Percentiles rank a stretch among this genome's conserved stretches.
These are phyloP conservation scores for Porpolomopsis calyptriformis DNA, from an alignment of 768 basidiomycete species.

Conservation along the genomic window DNA sequence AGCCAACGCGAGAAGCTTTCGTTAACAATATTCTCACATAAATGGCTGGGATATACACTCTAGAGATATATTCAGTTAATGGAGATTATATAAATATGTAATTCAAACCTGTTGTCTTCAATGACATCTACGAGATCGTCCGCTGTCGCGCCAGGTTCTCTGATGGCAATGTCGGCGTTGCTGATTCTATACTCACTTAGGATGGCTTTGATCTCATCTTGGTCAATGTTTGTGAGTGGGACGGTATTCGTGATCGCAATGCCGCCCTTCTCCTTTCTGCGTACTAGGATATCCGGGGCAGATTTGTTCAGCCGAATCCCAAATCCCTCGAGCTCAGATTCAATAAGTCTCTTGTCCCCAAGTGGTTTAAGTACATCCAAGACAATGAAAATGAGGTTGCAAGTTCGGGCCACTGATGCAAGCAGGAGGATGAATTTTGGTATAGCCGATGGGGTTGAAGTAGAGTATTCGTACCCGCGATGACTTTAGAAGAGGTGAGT, in stretches of 20 bases:
- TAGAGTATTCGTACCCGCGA: slow-evolving; percentile 50
- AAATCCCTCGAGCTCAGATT: slow-evolving; percentile 93
- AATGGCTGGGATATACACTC: slow-evolving; percentile 87
- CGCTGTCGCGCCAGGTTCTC: slow-evolving; percentile 83
- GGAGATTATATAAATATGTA: too few relatives aligned
- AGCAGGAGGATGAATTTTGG: neutral
- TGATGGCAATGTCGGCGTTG: slow-evolving; percentile 86
- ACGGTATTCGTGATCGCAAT: slow-evolving; percentile 95
- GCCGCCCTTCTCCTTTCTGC: slow-evolving; percentile 85
- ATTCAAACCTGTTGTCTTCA: slow-evolving; percentile 82
- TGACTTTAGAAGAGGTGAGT: slow-evolving; percentile 35
- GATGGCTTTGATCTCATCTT: slow-evolving; percentile 92
- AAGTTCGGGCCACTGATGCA: slow-evolving; percentile 81
- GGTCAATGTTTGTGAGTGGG: slow-evolving; percentile 89
- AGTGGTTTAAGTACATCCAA: slow-evolving; percentile 98
- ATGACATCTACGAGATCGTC: slow-evolving; percentile 97
- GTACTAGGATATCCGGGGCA: slow-evolving; percentile 76
- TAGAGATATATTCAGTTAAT: slow-evolving; percentile 25
- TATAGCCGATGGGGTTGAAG: too few relatives aligned
- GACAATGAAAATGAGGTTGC: slow-evolving; percentile 97
- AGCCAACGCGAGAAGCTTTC: neutral
- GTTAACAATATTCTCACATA: slow-evolving; percentile 45
- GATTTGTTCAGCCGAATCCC: slow-evolving; percentile 94
- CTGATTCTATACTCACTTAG: slow-evolving; percentile 85
- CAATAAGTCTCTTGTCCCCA: slow-evolving; percentile 86